phyloP scores from a whole-genome alignment of 805 yeast genomes.

The Candida quercuum region DNA sequence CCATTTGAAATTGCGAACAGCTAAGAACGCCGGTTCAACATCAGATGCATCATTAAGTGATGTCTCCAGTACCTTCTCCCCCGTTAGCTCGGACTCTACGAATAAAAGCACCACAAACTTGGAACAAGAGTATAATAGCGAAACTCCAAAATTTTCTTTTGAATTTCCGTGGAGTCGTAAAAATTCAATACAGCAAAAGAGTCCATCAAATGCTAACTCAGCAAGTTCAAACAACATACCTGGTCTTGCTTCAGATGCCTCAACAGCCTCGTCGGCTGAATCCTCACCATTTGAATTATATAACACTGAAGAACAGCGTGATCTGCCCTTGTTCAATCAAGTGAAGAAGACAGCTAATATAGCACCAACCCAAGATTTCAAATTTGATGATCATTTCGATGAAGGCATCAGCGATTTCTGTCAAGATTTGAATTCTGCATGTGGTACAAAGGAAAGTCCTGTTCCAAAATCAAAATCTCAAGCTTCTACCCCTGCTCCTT shows the following conservation, averaged over 20 bases:
- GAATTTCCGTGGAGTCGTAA: constrained; percentile 50
- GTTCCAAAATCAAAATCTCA: constrained; percentile 40
- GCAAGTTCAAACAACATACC: constrained; percentile 14
- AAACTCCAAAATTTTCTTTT: constrained; percentile 33
- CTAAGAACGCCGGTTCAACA: constrained; percentile 1
- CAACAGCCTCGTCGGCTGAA: constrained; percentile 21
- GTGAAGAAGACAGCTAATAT: constrained; percentile 1
- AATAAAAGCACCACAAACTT: not conserved
- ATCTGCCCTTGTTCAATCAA: constrained; percentile 18
- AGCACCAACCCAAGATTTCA: constrained; percentile 23
- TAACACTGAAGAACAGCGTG: constrained; percentile 17
- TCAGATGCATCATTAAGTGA: constrained; percentile 8
- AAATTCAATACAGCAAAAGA: constrained; percentile 7
- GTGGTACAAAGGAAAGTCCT: constrained; percentile 73
- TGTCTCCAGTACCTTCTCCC: constrained; percentile 14
- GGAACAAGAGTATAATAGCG: constrained; percentile 2
- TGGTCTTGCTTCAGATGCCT: constrained; percentile 21
- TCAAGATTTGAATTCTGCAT: constrained; percentile 67
- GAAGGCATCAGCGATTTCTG: constrained; percentile 77
- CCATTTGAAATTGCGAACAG: constrained; percentile 23
- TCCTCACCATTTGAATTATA: constrained; percentile 26
- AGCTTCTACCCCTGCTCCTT: constrained; percentile 5
- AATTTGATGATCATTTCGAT: constrained; percentile 44
- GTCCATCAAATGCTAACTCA: constrained; percentile 6
- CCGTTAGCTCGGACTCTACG: constrained; percentile 11